Conservation (phyloP, 805 yeast genomes). For the Yamadazyma scolyti region DNA sequence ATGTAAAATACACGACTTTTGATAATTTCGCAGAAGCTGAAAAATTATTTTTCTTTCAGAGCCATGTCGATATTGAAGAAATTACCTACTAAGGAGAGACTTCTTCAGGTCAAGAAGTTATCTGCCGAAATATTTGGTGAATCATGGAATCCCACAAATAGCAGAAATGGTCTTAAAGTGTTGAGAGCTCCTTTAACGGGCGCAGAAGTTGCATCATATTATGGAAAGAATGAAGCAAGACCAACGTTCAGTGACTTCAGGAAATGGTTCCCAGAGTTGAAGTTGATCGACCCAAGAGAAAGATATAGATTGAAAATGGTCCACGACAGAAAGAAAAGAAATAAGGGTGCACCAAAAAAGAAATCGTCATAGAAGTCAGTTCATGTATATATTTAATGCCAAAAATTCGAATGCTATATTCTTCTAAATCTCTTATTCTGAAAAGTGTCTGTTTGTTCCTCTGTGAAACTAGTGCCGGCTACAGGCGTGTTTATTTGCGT, state of each 20-base stretch:
- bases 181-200: conserved; percentile 69
- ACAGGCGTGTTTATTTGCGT: conserved; percentile 1
- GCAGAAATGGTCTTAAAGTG: conserved; percentile 71
- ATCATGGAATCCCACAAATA: conserved; percentile 60
- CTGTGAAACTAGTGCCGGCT: conserved; percentile 2
- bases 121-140: conserved; percentile 68
- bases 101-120: conserved; percentile 54
- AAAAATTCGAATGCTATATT: not conserved
- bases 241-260: conserved; percentile 61
- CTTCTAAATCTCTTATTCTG: conserved; percentile 6
- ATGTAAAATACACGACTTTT: too few species aligned
- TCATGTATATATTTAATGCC: conserved; percentile 3
- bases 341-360: conserved; percentile 85
- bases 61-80: conserved; percentile 24
- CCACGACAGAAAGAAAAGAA: conserved; percentile 70
- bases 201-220: conserved; percentile 63
- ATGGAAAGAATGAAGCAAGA: conserved; percentile 65
- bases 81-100: conserved; percentile 42
- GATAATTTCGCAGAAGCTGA: not conserved
- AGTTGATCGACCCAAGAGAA: conserved; percentile 65
- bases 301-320: conserved; percentile 65
- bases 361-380: conserved; percentile 18
- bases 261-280: conserved; percentile 46
- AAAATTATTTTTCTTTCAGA: not conserved
- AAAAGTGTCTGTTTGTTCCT: conserved; percentile 12